Conservation (phyloP, 495 filamentous ascomycete species). For the Cudoniella acicularis region DNA sequence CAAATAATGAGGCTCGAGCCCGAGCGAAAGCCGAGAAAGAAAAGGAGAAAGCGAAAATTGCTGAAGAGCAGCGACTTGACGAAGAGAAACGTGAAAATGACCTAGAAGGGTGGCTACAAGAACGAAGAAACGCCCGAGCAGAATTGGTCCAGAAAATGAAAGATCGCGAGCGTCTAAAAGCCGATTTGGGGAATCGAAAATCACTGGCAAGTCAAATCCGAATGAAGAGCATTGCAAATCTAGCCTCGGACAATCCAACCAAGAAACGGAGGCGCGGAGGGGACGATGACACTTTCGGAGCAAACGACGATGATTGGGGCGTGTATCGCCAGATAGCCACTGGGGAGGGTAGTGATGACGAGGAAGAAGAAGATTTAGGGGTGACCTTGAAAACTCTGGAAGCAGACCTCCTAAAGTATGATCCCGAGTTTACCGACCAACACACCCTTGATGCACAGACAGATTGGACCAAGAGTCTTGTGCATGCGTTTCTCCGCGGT, state of each 20-base stretch:
- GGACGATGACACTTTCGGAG: slow-evolving; percentile 90
- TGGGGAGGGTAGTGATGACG: slow-evolving; percentile 64
- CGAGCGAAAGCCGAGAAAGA: slow-evolving; percentile 96
- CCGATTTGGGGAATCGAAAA: slow-evolving; percentile 91
- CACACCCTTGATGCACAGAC: slow-evolving; percentile 86
- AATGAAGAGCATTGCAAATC: slow-evolving; percentile 97
- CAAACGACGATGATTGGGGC: slow-evolving; percentile 96
- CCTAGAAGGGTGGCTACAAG: slow-evolving; percentile 80
- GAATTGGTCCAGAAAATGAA: slow-evolving; percentile 79
- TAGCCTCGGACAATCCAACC: slow-evolving; percentile 81
- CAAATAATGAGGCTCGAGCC: slow-evolving; percentile 85
- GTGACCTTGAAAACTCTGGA: slow-evolving; percentile 70
- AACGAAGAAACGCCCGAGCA: slow-evolving; percentile 70
- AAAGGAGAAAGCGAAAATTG: slow-evolving; percentile 75
- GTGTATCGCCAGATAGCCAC: slow-evolving; percentile 90
- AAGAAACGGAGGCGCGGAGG: slow-evolving; percentile 72
- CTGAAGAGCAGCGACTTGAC: slow-evolving; percentile 77
- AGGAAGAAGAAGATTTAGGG: slow-evolving; percentile 78
- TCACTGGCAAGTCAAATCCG: slow-evolving; percentile 91
- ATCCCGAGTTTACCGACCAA: slow-evolving; percentile 83
- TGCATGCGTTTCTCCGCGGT: slow-evolving; percentile 86
- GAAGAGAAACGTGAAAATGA: slow-evolving; percentile 79
- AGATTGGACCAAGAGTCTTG: slow-evolving; percentile 87
- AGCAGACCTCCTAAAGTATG: slow-evolving; percentile 77
- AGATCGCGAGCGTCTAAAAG: slow-evolving; percentile 86